Conservation (phyloP, 2,329 filamentous ascomycete species). For the Orbilia quercus region DNA sequence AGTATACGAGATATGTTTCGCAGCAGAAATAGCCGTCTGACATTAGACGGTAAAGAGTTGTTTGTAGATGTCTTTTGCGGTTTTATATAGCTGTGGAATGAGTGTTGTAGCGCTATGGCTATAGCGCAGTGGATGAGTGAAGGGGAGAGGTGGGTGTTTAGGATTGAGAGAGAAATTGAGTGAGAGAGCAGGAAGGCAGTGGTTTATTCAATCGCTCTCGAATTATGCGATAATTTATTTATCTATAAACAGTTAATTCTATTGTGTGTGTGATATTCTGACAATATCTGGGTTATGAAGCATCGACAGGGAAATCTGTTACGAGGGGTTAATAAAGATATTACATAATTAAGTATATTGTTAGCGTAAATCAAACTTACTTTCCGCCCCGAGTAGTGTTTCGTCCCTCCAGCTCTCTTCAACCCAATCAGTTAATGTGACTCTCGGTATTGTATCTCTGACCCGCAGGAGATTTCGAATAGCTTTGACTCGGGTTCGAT, state of each 20-base stretch:
- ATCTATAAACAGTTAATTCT: too few species aligned
- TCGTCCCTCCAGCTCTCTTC: slow-evolving; percentile 81
- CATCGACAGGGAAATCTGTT: slow-evolving; percentile 39
- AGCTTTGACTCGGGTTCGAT: slow-evolving; percentile 58
- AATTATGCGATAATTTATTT: too few species aligned
- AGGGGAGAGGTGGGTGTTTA: too few species aligned
- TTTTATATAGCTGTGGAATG: too few species aligned
- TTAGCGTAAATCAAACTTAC: slow-evolving; percentile 53
- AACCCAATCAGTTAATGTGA: slow-evolving; percentile 79
- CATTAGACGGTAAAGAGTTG: neutral
- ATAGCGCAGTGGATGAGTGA: too few species aligned
- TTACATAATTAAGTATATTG: neutral
- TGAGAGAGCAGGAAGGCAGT: too few species aligned
- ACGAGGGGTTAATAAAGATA: slow-evolving; percentile 62
- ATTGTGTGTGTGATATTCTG: neutral
- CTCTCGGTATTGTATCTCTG: slow-evolving; percentile 71
- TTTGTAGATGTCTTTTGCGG: too few species aligned
- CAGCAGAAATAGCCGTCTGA: neutral
- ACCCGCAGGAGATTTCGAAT: slow-evolving; percentile 35
- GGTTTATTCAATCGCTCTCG: too few species aligned
- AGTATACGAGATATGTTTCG: slow-evolving; percentile 3
- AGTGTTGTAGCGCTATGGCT: too few species aligned
- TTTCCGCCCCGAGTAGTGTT: slow-evolving; percentile 83
- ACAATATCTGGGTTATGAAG: neutral
- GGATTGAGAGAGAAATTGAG: too few species aligned